Conservation (phyloP, 139 green algal species). For the Chloropicon primus region DNA sequence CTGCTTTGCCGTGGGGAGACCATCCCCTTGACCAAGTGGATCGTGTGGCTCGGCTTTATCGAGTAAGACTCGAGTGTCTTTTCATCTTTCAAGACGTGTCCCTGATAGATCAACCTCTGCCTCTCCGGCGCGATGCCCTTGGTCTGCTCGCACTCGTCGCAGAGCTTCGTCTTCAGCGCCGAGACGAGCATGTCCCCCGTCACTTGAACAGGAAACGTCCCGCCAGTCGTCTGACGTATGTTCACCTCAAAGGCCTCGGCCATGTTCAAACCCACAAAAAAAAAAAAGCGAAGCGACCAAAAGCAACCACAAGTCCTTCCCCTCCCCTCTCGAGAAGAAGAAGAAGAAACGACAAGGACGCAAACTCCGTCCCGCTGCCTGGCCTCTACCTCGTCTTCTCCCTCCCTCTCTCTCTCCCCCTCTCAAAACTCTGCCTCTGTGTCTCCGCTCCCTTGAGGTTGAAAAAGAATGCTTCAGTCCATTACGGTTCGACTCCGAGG, state of each 20-base stretch:
- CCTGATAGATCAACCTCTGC: constrained; percentile 86
- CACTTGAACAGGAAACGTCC: neutral
- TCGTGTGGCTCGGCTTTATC: constrained; percentile 18
- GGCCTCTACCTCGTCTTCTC: too few species aligned
- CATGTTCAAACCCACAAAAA: too few species aligned
- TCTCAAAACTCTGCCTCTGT: too few species aligned
- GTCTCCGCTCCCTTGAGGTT: too few species aligned
- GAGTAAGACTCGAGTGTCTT: constrained; percentile 59
- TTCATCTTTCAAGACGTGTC: constrained; percentile 83
- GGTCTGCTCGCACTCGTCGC: constrained; percentile 4
- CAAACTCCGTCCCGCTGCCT: too few species aligned
- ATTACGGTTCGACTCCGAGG: too few species aligned
- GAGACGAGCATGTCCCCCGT: neutral
- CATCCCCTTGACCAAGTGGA: constrained; percentile 26
- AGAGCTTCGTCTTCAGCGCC: neutral
- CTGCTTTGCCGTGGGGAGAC: constrained; percentile 5
- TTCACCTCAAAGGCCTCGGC: neutral
- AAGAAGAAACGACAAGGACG: too few species aligned
- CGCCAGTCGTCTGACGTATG: neutral
- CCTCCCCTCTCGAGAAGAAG: too few species aligned
- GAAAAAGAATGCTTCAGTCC: too few species aligned
- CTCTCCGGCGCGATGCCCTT: constrained; percentile 22
- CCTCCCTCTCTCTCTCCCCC: too few species aligned
- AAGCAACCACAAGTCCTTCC: too few species aligned
- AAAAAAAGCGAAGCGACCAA: too few species aligned